Percentiles rank a stretch among this genome's conserved stretches.
phyloP scores from a whole-genome alignment of 2,329 filamentous ascomycete species.

The Camillea tinctor region DNA sequence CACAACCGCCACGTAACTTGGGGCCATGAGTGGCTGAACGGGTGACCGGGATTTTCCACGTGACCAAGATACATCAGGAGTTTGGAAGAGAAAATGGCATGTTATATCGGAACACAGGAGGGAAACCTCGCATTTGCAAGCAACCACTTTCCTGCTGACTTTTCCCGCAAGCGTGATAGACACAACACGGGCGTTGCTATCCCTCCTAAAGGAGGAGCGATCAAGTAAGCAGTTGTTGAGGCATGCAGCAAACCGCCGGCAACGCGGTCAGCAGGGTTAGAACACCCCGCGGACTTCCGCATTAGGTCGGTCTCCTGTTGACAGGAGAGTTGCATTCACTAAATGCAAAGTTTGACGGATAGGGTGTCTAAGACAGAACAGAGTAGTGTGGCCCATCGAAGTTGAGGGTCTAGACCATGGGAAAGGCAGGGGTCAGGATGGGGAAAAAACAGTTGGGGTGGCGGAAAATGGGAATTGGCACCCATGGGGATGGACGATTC shows the following conservation, averaged over 20 bases:
- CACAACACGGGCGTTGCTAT: neutral
- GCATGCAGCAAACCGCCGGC: neutral
- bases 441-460: conserved; percentile 7
- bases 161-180: neutral
- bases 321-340: neutral
- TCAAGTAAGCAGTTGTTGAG: neutral
- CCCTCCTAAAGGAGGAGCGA: neutral
- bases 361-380: neutral
- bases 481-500: conserved; percentile 8
- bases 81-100: neutral
- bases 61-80: neutral
- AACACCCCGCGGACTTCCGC: neutral
- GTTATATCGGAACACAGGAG: neutral
- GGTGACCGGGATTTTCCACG: neutral
- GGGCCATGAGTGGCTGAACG: neutral
- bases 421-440: neutral
- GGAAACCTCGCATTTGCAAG: neutral
- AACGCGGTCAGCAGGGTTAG: neutral
- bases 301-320: neutral
- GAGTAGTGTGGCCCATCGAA: neutral
- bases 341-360: neutral
- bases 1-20: neutral
- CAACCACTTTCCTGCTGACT: neutral
- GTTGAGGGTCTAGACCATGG: neutral
- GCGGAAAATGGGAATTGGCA: conserved; percentile 13